Base-by-base conservation (phyloP, 345 rosid genomes). In the Combretum micranthum region DNA sequence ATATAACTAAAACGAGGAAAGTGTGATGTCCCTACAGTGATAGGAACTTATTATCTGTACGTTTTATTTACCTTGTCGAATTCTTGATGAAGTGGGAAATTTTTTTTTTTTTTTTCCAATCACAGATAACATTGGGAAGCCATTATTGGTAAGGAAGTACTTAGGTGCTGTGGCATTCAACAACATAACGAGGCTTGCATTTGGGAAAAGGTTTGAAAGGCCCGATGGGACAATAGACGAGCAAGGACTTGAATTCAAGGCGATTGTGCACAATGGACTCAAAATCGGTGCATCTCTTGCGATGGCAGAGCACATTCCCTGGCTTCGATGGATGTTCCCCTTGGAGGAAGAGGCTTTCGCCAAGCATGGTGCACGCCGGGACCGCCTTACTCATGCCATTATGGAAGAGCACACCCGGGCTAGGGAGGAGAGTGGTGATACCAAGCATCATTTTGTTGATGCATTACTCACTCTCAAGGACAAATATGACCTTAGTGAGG, bases 301-400 rank as follows among this genome's bases (percentile, higher is more conserved):
- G 21, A 85, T 87, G 76, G 80, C 94, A 1, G 97, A 93, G 69
- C 92, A 90, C 71, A 87, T 93, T 54, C 87, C 86, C 84, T 93
- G 96, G 96, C 97, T 89, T 26, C 82, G 92, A 7, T 87, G 97
- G 96, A 77, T 89, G 85, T 89, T 83, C 66, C 96, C 97, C 0
- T 63, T 91, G 11, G 96, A 93, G 57, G 95, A 89, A 66, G 86
- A 77, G 52, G 75, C 82, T 2, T 80, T 89, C 12, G 84, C 94
- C 11, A 75, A 83, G 80, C 96, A 93, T 4, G 85, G 80, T 0
- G 94, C 83, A 15, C 77, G 86, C 7, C 72, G 95, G 20, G 97
- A 93, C 55, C 60, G 74, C 10, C 91, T 93, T 55, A 89, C 90
- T 0, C 72, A 86, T 65, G 81, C 76, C 42, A 87, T 90, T 68